A percentile compares a stretch with the other conserved stretches of the same genome.
Evolutionary conservation across 148 eudicot species (phyloP).

Genomic region (Limonium bicolor): DNA sequence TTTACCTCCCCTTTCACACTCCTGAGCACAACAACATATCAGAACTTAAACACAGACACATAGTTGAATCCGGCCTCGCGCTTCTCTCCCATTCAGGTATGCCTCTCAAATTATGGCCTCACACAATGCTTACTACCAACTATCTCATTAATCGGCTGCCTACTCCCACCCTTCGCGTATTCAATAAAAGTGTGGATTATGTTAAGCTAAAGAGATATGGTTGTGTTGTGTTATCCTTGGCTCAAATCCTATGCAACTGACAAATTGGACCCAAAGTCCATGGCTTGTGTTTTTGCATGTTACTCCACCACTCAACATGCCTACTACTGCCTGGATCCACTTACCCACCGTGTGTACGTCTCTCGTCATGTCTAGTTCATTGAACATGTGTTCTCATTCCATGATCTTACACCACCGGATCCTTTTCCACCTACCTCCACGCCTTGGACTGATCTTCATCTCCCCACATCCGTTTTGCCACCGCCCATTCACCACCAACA

Average conservation of each 20-base stretch:
- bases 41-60: neutral
- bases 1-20: neutral
- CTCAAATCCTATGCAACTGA: neutral
- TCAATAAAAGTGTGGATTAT: neutral
- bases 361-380: too few relatives aligned
- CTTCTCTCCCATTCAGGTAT: neutral
- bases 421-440: too few relatives aligned
- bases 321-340: too few relatives aligned
- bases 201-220: neutral
- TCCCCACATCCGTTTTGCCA: too few relatives aligned
- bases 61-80: neutral
- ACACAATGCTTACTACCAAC: neutral
- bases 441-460: too few relatives aligned
- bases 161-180: neutral
- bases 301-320: too few relatives aligned
- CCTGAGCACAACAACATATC: neutral
- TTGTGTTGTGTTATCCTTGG: neutral
- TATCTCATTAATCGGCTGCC: neutral
- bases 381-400: too few relatives aligned
- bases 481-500: too few relatives aligned
- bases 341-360: too few relatives aligned
- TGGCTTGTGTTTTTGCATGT: too few relatives aligned
- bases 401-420: too few relatives aligned
- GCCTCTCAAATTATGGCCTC: neutral
- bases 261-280: neutral